Conservation (phyloP, 345 rosid genomes). For the Ailanthus altissimus region DNA sequence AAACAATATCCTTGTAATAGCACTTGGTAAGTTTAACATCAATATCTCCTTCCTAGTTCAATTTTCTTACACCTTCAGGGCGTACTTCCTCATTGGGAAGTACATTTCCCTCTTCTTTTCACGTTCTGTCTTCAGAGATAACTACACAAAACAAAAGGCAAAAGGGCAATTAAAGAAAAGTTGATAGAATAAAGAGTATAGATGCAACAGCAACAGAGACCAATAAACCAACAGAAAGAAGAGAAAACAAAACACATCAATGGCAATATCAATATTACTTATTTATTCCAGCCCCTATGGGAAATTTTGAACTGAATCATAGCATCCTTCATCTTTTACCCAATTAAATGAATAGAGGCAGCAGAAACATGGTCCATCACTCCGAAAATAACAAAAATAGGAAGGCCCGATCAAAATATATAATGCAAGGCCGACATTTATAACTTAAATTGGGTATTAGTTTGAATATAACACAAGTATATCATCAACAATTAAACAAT, state of each 20-base stretch:
- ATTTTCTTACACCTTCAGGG: slow-evolving; percentile 50
- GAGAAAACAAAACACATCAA: background rate
- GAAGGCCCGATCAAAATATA: background rate
- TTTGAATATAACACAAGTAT: background rate
- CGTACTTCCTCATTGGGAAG: slow-evolving; percentile 71
- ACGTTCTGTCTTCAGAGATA: slow-evolving; percentile 64
- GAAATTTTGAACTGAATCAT: background rate
- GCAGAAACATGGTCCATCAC: background rate
- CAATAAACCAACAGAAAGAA: background rate
- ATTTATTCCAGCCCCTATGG: background rate
- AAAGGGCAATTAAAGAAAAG: background rate
- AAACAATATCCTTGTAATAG: background rate
- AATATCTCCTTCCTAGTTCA: background rate
- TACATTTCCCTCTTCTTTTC: slow-evolving; percentile 74
- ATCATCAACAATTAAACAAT: background rate
- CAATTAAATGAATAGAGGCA: background rate
- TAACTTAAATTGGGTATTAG: background rate
- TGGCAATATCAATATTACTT: background rate
- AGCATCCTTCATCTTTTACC: background rate
- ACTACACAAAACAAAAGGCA: slow-evolving; percentile 28
- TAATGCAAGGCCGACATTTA: background rate
- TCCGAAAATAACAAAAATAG: background rate
- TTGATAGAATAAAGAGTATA: background rate
- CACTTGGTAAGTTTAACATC: slow-evolving; percentile 10
- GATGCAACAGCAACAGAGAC: background rate